Conservation (phyloP, 2,329 filamentous ascomycete species). For the Diaporthe nobilis region DNA sequence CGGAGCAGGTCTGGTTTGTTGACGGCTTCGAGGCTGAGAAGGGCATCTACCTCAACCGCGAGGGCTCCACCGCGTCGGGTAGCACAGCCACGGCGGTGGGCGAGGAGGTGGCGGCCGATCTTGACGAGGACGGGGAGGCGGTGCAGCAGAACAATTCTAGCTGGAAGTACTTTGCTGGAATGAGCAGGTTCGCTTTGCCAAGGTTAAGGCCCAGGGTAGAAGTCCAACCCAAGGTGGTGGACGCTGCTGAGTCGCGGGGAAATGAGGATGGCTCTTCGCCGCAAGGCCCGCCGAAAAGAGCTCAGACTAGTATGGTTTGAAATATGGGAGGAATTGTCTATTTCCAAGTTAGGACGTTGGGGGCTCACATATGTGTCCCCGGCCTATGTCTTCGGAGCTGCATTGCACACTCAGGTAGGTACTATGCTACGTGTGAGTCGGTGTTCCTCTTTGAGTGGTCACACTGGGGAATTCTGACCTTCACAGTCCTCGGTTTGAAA, state of each 20-base stretch:
- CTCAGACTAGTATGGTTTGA: background rate
- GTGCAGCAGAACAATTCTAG: background rate
- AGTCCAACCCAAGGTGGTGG: background rate
- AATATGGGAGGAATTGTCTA: no score
- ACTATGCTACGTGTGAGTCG: no score
- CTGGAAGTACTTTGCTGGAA: background rate
- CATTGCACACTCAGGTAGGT: no score
- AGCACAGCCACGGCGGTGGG: background rate
- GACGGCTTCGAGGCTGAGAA: background rate
- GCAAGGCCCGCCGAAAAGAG: background rate
- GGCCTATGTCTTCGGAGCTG: no score
- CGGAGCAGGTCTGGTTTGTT: background rate
- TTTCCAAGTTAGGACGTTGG: no score
- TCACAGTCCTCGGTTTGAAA: no score
- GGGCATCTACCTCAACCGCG: background rate
- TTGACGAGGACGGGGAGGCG: background rate
- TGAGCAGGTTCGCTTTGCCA: background rate
- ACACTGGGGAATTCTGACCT: no score
- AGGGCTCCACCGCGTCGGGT: background rate
- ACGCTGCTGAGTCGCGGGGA: background rate
- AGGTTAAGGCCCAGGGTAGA: background rate
- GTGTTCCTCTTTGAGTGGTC: no score
- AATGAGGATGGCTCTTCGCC: background rate
- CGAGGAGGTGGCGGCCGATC: background rate
- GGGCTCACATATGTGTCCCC: no score